Evolutionary conservation across 1,284 basidiomycete species (phyloP).

Genomic region (Trametes versicolor): DNA sequence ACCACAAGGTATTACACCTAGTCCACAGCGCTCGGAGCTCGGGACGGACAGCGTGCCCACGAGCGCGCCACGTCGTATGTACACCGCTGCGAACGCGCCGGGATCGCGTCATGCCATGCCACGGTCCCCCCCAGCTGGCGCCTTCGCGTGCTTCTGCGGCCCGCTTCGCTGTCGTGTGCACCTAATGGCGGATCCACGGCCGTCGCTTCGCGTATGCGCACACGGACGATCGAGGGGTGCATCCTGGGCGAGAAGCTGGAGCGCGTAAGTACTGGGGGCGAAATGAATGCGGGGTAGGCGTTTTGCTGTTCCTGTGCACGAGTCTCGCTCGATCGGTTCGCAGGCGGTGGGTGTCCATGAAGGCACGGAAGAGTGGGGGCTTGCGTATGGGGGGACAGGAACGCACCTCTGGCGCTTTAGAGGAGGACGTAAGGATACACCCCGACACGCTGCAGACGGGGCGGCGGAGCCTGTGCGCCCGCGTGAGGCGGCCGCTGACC

Average conservation of each 20-base stretch:
- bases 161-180: background rate
- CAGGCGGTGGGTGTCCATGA: background rate
- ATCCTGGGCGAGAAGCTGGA: background rate
- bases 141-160: background rate
- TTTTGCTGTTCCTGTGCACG: background rate
- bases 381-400: slow-evolving; percentile 1
- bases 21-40: slow-evolving; percentile 15
- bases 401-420: background rate
- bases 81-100: background rate
- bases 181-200: too few species aligned
- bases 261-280: background rate
- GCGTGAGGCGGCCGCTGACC: background rate
- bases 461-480: slow-evolving; percentile 9
- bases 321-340: background rate
- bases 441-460: slow-evolving; percentile 17
- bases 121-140: background rate
- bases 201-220: too few species aligned
- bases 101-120: slow-evolving; percentile 4
- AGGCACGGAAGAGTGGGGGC: slow-evolving; percentile 18
- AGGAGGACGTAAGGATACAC: background rate
- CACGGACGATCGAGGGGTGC: too few species aligned
- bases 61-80: background rate
- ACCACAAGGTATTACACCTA: slow-evolving; percentile 22
- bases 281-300: slow-evolving; percentile 12
- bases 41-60: slow-evolving; percentile 8